Percentiles rank a stretch among this genome's conserved stretches.
phyloP scores from a whole-genome alignment of 805 yeast species.

The Ogataea nitratoaversa region DNA sequence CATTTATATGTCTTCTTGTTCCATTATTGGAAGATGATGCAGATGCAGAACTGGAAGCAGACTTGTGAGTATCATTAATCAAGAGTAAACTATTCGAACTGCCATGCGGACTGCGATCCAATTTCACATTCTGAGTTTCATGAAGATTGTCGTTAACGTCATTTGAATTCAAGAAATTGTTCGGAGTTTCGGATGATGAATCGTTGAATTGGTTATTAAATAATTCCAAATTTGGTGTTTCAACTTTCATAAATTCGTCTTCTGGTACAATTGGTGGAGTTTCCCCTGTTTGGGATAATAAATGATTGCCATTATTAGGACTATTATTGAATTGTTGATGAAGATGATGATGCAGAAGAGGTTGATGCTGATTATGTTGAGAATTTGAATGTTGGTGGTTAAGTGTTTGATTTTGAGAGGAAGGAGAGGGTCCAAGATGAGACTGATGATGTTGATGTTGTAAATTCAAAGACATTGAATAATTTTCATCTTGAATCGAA shows the following conservation, averaged over 20 bases:
- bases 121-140: too few species aligned
- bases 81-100: background rate
- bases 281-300: background rate
- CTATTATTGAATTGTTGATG: constrained; percentile 5
- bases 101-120: too few species aligned
- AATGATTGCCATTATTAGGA: background rate
- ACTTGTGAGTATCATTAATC: too few species aligned
- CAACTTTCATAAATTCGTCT: constrained; percentile 1
- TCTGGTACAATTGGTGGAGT: background rate
- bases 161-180: too few species aligned
- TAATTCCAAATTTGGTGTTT: constrained; percentile 16
- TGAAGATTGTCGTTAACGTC: too few species aligned
- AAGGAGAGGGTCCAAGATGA: constrained; percentile 6
- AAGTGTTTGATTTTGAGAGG: constrained; percentile 5
- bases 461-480: background rate
- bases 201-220: constrained; percentile 12
- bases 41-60: too few species aligned
- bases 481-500: constrained; percentile 16
- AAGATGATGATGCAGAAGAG: constrained; percentile 11
- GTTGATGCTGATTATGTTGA: constrained; percentile 12
- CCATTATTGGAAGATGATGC: too few species aligned
- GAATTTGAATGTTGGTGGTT: background rate
- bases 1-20: too few species aligned
- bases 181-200: constrained; percentile 7
- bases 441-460: constrained; percentile 3